A percentile compares a stretch with the other conserved stretches of the same genome.
These are phyloP conservation scores for Dioscorea cayenensis DNA, from an alignment of 116 monocot genomes.

Conservation along the genomic window DNA sequence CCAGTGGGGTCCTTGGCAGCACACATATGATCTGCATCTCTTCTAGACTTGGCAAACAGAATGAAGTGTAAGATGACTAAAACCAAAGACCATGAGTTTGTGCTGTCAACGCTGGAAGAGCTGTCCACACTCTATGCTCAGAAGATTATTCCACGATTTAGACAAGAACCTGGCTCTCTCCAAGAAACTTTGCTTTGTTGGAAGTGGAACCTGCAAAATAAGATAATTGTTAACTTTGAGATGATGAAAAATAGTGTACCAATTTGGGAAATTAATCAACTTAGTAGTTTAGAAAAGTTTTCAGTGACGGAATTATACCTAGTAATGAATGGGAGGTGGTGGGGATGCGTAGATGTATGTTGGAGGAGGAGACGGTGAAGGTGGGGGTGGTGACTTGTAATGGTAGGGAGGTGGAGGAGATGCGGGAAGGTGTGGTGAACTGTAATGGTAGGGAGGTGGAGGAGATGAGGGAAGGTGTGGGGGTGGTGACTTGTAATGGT, in stretches of 20 bases:
- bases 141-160: neutral
- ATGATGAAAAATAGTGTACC: too few relatives aligned
- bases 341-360: slow-evolving; percentile 12
- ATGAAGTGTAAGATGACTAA: neutral
- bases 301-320: neutral
- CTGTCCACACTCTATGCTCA: neutral
- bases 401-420: slow-evolving; percentile 15
- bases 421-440: slow-evolving; percentile 19
- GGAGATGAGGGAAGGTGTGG: slow-evolving; percentile 15
- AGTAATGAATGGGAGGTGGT: slow-evolving; percentile 10
- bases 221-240: neutral
- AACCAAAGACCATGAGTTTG: neutral
- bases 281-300: neutral
- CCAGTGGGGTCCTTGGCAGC: neutral
- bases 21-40: neutral
- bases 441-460: slow-evolving; percentile 19
- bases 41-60: neutral
- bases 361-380: slow-evolving; percentile 1
- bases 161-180: neutral
- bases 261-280: slow-evolving; percentile 10
- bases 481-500: slow-evolving; percentile 15
- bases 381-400: slow-evolving; percentile 21
- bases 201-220: neutral
- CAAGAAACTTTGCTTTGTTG: neutral
- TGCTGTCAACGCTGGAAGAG: too few relatives aligned